Evolutionary conservation across 768 basidiomycete species (phyloP), one percentile per base, ranked within the genome.

Genomic region (Suillus subluteus): DNA sequence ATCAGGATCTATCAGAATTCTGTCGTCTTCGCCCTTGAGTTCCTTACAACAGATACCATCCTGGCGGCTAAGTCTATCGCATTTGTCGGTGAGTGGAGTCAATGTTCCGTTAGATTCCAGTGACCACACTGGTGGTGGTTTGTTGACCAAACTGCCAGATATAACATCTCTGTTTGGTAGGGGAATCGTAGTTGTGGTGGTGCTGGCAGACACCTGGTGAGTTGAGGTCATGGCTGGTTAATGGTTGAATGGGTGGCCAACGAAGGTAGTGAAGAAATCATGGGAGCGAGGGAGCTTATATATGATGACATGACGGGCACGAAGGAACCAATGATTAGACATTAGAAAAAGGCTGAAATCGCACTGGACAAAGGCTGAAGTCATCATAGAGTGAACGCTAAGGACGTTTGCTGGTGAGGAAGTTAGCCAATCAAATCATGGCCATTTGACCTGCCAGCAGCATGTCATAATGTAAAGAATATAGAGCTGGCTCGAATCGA

Each of bases 41-140:
- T 96, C 93, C 72, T 94, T 91, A 82, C 95, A 98, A 79, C 96
- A 97, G 7, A 95, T 78, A 8, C 91, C 92, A 62, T 85, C 86
- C 56, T 79, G 80, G 38, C 84, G 82, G 40, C 80, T 77, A 63
- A 86, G 79, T 67, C 84, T 79, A 21, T 84, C 83, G 73, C 92
- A 94, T 73, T 88, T 87, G 26, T 86, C 79, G 7, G 82, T 78
- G 3, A 87, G 78, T 1, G 89, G 86, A 1, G 79, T 72, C 16
- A 79, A 72, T 1, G 79, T 77, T 3, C 79, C 68, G 16, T 73
- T 77, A 9, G 86, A 75, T 23, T 84, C 80, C 26, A 92, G 82
- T 9, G 88, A 76, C 92, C 92, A 94, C 1, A 92, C 85, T 2
- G 89, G 87, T 2, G 89, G 56, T 12, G 87, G 83, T 64, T 80